These are phyloP conservation scores for Salvia sclarea DNA, from an alignment of 305 asterid genomes.

Conservation along the genomic window DNA sequence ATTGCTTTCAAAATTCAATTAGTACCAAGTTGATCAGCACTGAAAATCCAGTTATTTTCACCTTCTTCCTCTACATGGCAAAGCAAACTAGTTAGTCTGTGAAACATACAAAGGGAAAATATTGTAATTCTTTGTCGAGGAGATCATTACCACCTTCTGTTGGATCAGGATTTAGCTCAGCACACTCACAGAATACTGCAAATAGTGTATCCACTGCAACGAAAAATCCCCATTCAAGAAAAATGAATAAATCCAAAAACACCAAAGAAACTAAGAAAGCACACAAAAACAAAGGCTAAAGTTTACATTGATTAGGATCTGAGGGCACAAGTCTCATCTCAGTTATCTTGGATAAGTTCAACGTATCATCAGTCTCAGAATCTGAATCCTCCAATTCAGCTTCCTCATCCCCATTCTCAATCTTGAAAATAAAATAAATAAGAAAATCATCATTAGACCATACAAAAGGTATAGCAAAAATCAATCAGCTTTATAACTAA, in stretches of 20 bases:
- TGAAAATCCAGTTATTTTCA: slow-evolving; percentile 79
- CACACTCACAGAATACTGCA: slow-evolving; percentile 83
- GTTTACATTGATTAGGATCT: slow-evolving; percentile 70
- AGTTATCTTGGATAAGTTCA: slow-evolving; percentile 62
- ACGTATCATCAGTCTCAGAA: slow-evolving; percentile 52
- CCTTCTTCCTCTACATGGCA: slow-evolving; percentile 52
- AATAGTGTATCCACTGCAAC: slow-evolving; percentile 80
- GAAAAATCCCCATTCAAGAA: slow-evolving; percentile 6
- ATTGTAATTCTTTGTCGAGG: background rate
- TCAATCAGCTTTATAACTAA: slow-evolving; percentile 1
- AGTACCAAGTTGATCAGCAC: slow-evolving; percentile 79
- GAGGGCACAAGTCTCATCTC: slow-evolving; percentile 94
- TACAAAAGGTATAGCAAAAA: background rate
- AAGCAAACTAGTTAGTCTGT: slow-evolving; percentile 22
- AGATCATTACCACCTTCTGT: slow-evolving; percentile 49
- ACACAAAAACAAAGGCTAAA: background rate
- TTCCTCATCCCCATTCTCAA: slow-evolving; percentile 74
- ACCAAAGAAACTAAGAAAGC: background rate
- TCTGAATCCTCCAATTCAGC: slow-evolving; percentile 69
- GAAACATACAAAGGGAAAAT: background rate
- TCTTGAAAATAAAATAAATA: too few relatives aligned
- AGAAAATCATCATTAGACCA: too few relatives aligned
- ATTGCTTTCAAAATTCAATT: background rate
- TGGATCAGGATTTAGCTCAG: slow-evolving; percentile 94
- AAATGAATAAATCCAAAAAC: background rate